Base-by-base conservation (phyloP, 1,139 yeast species). In the Candida gigantensis region DNA sequence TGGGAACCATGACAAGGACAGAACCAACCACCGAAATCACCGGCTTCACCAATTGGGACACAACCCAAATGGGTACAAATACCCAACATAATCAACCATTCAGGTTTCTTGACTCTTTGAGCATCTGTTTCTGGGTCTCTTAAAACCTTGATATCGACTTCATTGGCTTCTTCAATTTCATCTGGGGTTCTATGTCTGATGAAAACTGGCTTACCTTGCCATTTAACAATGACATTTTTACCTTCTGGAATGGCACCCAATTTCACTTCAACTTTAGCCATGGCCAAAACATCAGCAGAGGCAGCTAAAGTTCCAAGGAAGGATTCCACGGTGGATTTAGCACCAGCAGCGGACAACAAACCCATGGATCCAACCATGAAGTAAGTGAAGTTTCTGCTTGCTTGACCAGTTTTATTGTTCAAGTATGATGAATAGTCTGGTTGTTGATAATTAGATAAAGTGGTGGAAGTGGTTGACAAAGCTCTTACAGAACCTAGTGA, bases 1-100 rank as follows among this genome's bases (percentile, higher is more conserved):
- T 94, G 98, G 65, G 98, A 92, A 80, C 98, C 99, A 77, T 94
- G 99, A 77, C 98, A 94, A 51, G 99, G 99, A 73, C 99, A 94
- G 92, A 94, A 94, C 98, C 98, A 94, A 63, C 98, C 98, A 66
- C 97, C 97, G 58, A 81, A 94, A 70, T 94, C 99, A 73, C 99
- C 99, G 49, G 97, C 86, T 74, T 94, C 98, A 65, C 99, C 98
- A 62, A 94, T 94, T 53, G 99, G 99, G 49, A 94, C 99, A 84
- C 99, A 94, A 68, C 99, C 99, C 77, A 94, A 82, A 68, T 94
- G 99, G 54, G 99, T 94, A 79, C 98, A 92, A 67, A 94, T 90
- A 75, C 99, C 99, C 75, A 94, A 72, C 99, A 94, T 94, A 63
- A 94, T 80, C 63, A 94, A 81, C 98, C 98, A 94, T 73, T 90